Base-by-base conservation (phyloP, 352 stramenopile genomes). In the Bremia lactucae region DNA sequence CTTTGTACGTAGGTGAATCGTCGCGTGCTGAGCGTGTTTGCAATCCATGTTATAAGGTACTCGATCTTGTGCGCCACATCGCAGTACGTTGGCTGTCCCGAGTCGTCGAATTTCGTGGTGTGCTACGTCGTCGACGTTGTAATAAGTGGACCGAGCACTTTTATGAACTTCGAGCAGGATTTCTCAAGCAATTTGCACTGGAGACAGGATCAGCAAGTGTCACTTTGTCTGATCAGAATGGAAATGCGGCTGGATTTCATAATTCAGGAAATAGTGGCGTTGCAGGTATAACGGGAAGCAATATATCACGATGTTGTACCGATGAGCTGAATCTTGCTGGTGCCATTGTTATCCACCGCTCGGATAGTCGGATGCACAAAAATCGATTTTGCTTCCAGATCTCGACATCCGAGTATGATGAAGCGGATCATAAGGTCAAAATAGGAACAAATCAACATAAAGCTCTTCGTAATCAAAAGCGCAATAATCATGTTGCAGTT, bases 71-170 rank as follows among this genome's bases (percentile, higher is more conserved):
- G 11, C 78, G 78, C 49, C 63, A 72, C 39, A 60, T 67, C 26
- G 76, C 74, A 6, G 65, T 76, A 33, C 65, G 68, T 22, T 92
- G 80, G 80, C 42, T 89, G n/a, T 68, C 62, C 8, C 53, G 61
- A 6, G 54, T 88, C 11, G 65, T 92, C 4, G 69, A 88, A 36
- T 87, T 83, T 41, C 66, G 69, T 7, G 76, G 71, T 6, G 58
- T 87, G 0, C 49, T 91, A 6, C 75, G 78, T 7, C 78, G 78
- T 48, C 77, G 82, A 46, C 64, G 73, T 0, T 67, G 59, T 35
- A 72, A 83, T 59, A 88, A 87, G 63, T 92, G 80, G 76, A 74
- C 38, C 8, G 80, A 92, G 38, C 69, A 87, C 46, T 89, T 85
- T 37, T 92, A 70, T 24, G 80, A 89, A 22, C 65, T 92, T 33